Evolutionary conservation across 2,329 filamentous ascomycete genomes (phyloP).

Genomic region (Alternaria infectoria): DNA sequence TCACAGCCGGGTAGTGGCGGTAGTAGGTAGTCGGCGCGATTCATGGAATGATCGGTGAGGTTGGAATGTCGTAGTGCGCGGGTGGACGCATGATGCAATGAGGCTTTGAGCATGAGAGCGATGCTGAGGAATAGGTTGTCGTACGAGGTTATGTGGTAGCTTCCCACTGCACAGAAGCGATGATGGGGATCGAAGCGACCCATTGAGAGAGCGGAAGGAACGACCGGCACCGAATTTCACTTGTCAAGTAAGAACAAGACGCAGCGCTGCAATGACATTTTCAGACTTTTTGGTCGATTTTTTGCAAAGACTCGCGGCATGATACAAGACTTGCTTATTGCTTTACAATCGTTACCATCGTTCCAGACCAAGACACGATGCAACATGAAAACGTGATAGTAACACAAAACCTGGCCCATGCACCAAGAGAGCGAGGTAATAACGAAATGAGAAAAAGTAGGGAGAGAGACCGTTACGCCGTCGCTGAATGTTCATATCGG

Average conservation of each 20-base stretch:
- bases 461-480: conserved; percentile 36
- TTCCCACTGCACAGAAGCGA: background rate
- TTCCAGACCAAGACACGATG: conserved; percentile 28
- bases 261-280: background rate
- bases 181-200: too few species aligned
- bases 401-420: conserved; percentile 26
- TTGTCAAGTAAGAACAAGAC: background rate
- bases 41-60: background rate
- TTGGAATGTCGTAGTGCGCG: background rate
- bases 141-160: background rate
- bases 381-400: conserved; percentile 58
- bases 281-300: background rate
- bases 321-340: background rate
- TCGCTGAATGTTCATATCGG: conserved; percentile 36
- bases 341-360: background rate
- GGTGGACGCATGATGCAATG: background rate
- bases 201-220: background rate
- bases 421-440: conserved; percentile 10
- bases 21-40: background rate
- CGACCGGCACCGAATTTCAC: background rate
- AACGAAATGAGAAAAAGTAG: conserved; percentile 4
- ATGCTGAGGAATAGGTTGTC: background rate
- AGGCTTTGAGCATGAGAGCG: background rate
- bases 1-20: background rate
- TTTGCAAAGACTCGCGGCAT: background rate